Base-by-base conservation (phyloP, 2,329 filamentous ascomycete genomes). In the Alternaria angustiovoidea region DNA sequence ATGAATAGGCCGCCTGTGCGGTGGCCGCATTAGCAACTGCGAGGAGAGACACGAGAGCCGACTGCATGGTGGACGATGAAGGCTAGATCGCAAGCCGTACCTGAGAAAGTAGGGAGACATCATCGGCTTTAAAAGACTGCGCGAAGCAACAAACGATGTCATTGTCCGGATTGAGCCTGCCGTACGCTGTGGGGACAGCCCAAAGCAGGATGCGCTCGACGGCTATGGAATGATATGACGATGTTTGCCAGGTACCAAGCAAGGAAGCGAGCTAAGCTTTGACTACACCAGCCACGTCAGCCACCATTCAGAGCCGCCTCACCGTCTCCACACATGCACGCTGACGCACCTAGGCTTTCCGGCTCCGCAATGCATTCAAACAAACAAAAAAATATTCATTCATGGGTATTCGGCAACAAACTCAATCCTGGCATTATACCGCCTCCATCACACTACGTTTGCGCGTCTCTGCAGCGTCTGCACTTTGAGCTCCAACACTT, bases 401-500 rank as follows among this genome's bases (percentile, higher is more conserved):
- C 32, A 49, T 34, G 46, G 46, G 46, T 49, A 49, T 49, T 49
- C 18, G 18, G 28, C 30, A 53, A 32, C n/a, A 18, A 53, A 32
- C 38, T 39, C 38, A 9, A 18, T 41, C 39, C 46, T 49, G 24
- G 7, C 18, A 18, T 49, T 44, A 34, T 18, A 53, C 36, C 47
- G 26, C 28, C 42, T 49, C 42, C 32, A 9, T 47, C 57, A 68
- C 16, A 61, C 48, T 9, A 67, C 59, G 36, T 54, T 55, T 24
- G 54, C 53, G 32, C 69, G 65, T 51, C 75, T 66, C 58, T 75
- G 72, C 38, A 80, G 54, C 44, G 57, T 76, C 57, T 76, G 72
- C 41, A 79, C 59, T 61, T 69, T 78, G 32, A 71, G 71, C 60
- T 81, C 79, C 46, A 81, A 61, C 24, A 70, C 67, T 44, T 78